Conservation (phyloP, 1,284 basidiomycete species). For the Marasmius oreades region DNA sequence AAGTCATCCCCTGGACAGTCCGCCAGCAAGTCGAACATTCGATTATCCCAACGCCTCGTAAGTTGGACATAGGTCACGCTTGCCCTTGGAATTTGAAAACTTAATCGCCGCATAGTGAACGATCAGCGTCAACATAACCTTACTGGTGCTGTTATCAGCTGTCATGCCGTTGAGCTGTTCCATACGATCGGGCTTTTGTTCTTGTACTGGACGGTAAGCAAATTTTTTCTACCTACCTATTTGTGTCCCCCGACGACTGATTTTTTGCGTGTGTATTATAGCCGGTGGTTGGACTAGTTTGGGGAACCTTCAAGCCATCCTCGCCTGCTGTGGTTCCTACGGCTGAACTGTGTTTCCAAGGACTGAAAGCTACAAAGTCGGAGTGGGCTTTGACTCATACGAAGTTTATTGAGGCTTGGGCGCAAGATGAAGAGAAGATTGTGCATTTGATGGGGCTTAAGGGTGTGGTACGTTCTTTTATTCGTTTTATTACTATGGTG, state of each 20-base stretch:
- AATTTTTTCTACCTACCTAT: too few relatives aligned
- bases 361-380: neutral
- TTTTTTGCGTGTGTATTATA: neutral
- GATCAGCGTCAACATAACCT: neutral
- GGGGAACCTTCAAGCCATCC: constrained; percentile 2
- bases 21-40: neutral
- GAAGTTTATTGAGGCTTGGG: constrained; percentile 6
- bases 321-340: constrained; percentile 6
- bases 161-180: neutral
- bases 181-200: constrained; percentile 1
- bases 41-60: neutral
- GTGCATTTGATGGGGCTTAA: neutral
- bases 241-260: neutral
- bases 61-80: too few relatives aligned
- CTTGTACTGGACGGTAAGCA: constrained; percentile 7
- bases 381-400: constrained; percentile 3
- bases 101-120: neutral
- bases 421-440: neutral
- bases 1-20: constrained; percentile 13
- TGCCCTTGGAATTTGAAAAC: too few relatives aligned
- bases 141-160: neutral
- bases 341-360: constrained; percentile 2
- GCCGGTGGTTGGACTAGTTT: constrained; percentile 1
- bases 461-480: neutral
- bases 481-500: too few relatives aligned